These are phyloP conservation scores for Acanthamoeba lenticulata DNA, from an alignment of 208 protist genomes.

Conservation along the genomic window DNA sequence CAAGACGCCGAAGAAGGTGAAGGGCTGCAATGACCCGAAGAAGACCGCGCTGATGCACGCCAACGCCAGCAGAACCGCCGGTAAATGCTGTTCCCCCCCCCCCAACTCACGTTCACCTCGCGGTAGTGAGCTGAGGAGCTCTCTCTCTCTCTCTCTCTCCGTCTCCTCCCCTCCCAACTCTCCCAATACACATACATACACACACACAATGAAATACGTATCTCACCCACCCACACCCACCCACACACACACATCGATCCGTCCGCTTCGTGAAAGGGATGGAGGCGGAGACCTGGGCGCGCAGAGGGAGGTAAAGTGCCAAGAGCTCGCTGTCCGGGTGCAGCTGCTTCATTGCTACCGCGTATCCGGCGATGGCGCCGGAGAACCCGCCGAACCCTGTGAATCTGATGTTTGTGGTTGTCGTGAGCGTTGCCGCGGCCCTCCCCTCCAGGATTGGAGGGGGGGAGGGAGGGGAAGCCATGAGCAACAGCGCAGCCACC, in stretches of 20 bases:
- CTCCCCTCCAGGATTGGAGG: too few relatives aligned
- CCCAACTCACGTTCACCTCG: neutral
- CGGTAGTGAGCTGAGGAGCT: neutral
- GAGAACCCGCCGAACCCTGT: neutral
- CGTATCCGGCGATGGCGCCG: neutral
- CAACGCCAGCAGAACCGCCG: neutral
- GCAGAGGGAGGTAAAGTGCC: neutral
- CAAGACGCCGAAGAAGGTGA: neutral
- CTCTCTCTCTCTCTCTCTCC: too few relatives aligned
- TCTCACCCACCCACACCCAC: too few relatives aligned
- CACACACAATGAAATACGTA: too few relatives aligned
- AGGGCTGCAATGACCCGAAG: neutral
- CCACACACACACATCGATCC: too few relatives aligned
- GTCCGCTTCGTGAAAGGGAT: too few relatives aligned
- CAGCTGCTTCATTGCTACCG: constrained; percentile 14
- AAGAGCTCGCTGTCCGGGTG: constrained; percentile 13
- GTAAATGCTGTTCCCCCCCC: neutral
- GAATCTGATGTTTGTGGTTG: too few relatives aligned
- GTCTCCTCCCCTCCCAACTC: too few relatives aligned
- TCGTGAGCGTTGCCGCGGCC: too few relatives aligned
- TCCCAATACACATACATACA: too few relatives aligned
- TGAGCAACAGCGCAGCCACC: too few relatives aligned
- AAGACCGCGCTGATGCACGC: neutral
- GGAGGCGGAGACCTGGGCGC: neutral
- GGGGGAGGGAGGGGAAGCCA: too few relatives aligned